phyloP scores from a whole-genome alignment of 768 basidiomycete species.

The Termitomyces sp. region DNA sequence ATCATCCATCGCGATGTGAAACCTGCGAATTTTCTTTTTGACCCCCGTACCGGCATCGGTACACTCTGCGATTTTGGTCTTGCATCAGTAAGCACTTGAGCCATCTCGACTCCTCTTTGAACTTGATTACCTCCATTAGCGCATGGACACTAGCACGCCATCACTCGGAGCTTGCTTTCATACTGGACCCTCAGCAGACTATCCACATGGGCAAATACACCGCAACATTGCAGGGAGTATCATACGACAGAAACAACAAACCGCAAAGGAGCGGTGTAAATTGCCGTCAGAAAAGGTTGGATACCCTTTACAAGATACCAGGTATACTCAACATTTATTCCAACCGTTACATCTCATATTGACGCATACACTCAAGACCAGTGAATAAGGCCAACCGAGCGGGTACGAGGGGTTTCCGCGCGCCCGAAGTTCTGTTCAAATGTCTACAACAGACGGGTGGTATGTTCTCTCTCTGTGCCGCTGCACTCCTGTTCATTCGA shows the following conservation, averaged over 20 bases:
- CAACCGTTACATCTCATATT: background rate
- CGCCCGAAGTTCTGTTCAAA: slow-evolving; percentile 93
- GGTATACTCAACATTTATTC: slow-evolving; percentile 32
- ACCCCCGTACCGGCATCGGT: slow-evolving; percentile 76
- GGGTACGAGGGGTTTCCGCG: slow-evolving; percentile 94
- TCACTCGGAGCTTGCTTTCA: slow-evolving; percentile 69
- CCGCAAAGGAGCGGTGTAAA: slow-evolving; percentile 48
- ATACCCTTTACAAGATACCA: slow-evolving; percentile 66
- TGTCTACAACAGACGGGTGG: slow-evolving; percentile 91
- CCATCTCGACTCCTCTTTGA: background rate
- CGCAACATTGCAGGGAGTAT: slow-evolving; percentile 36
- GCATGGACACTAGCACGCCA: slow-evolving; percentile 40
- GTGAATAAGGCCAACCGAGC: slow-evolving; percentile 91
- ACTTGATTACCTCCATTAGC: slow-evolving; percentile 27
- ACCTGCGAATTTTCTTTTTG: slow-evolving; percentile 95
- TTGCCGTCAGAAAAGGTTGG: slow-evolving; percentile 67
- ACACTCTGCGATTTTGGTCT: slow-evolving; percentile 94
- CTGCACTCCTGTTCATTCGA: background rate
- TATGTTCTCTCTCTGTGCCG: slow-evolving; percentile 27
- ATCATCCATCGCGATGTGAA: slow-evolving; percentile 99
- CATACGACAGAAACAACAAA: slow-evolving; percentile 53
- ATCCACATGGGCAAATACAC: slow-evolving; percentile 64
- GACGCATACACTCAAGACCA: slow-evolving; percentile 39
- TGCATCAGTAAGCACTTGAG: slow-evolving; percentile 64
- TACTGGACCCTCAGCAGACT: slow-evolving; percentile 49